Percentiles rank a stretch among this genome's conserved stretches.
phyloP scores from a whole-genome alignment of 768 basidiomycete genomes.

The Naganishia randhawae region DNA sequence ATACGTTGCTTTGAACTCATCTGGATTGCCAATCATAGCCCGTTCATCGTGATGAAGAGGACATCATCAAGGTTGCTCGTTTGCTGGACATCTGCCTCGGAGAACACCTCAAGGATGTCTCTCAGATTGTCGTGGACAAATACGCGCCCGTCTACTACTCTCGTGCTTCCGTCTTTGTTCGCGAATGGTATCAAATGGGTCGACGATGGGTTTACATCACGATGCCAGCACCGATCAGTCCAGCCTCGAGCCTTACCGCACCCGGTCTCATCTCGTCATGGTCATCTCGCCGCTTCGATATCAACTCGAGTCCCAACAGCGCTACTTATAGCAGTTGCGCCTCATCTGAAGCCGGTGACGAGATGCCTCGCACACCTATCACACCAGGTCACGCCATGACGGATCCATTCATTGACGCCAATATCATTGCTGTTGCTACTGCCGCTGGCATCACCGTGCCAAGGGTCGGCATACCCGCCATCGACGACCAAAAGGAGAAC shows the following conservation, averaged over 20 bases:
- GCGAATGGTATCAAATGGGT: constrained; percentile 89
- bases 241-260: constrained; percentile 37
- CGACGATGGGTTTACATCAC: constrained; percentile 43
- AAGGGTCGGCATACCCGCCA: constrained; percentile 20
- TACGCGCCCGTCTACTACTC: constrained; percentile 96
- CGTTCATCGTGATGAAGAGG: constrained; percentile 62
- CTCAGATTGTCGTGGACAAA: constrained; percentile 94
- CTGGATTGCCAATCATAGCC: neutral
- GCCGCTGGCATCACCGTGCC: constrained; percentile 28
- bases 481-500: constrained; percentile 44
- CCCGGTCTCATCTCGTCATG: constrained; percentile 47
- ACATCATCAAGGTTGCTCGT: constrained; percentile 77
- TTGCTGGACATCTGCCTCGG: constrained; percentile 80
- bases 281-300: constrained; percentile 42
- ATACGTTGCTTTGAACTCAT: neutral
- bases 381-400: constrained; percentile 38
- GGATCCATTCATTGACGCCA: constrained; percentile 21
- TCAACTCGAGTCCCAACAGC: constrained; percentile 41
- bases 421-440: constrained; percentile 34
- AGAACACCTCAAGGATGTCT: constrained; percentile 84
- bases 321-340: constrained; percentile 42
- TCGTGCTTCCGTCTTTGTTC: constrained; percentile 86
- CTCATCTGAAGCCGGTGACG: constrained; percentile 46
- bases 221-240: constrained; percentile 41
- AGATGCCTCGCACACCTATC: constrained; percentile 45